Evolutionary conservation across 2,329 filamentous ascomycete species (phyloP).

Genomic region (Trichophaea hybrida): DNA sequence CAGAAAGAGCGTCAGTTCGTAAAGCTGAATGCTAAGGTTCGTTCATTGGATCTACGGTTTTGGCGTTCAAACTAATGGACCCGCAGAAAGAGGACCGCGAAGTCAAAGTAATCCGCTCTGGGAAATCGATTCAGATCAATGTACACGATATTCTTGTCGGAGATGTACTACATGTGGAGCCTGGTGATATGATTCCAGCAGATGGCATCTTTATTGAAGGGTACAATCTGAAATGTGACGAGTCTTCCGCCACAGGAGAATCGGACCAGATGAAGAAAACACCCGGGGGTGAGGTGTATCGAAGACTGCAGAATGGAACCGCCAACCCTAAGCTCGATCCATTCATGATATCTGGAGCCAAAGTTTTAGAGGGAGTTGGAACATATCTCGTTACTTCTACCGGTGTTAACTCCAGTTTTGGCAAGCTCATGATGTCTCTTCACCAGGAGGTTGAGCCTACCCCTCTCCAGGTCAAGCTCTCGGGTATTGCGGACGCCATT

Average conservation of each 20-base stretch:
- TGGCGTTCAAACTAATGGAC: slow-evolving; percentile 6
- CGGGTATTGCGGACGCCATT: slow-evolving; percentile 38
- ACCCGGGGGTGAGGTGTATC: slow-evolving; percentile 44
- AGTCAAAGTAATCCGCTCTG: slow-evolving; percentile 53
- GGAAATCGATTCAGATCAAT: slow-evolving; percentile 48
- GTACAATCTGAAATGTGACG: slow-evolving; percentile 54
- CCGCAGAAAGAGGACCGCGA: slow-evolving; percentile 47
- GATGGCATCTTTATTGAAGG: slow-evolving; percentile 56
- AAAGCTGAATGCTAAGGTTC: slow-evolving; percentile 41
- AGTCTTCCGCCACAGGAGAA: slow-evolving; percentile 60
- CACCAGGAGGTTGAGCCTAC: slow-evolving; percentile 41
- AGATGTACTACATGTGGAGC: slow-evolving; percentile 53
- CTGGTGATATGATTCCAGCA: slow-evolving; percentile 55
- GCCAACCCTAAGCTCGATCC: slow-evolving; percentile 46
- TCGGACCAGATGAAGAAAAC: slow-evolving; percentile 59
- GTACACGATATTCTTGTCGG: slow-evolving; percentile 55
- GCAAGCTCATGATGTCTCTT: slow-evolving; percentile 43
- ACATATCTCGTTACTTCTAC: slow-evolving; percentile 43
- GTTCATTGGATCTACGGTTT: not conserved
- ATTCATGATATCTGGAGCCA: slow-evolving; percentile 47
- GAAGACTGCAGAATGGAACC: slow-evolving; percentile 40
- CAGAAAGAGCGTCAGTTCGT: slow-evolving; percentile 54
- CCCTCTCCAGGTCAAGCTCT: slow-evolving; percentile 42
- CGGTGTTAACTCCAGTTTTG: slow-evolving; percentile 42
- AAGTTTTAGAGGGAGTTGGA: slow-evolving; percentile 41